Evolutionary conservation across 2,329 filamentous ascomycete species (phyloP), one percentile per base, ranked within the genome.

Genomic region (Penicillium verrucosum): DNA sequence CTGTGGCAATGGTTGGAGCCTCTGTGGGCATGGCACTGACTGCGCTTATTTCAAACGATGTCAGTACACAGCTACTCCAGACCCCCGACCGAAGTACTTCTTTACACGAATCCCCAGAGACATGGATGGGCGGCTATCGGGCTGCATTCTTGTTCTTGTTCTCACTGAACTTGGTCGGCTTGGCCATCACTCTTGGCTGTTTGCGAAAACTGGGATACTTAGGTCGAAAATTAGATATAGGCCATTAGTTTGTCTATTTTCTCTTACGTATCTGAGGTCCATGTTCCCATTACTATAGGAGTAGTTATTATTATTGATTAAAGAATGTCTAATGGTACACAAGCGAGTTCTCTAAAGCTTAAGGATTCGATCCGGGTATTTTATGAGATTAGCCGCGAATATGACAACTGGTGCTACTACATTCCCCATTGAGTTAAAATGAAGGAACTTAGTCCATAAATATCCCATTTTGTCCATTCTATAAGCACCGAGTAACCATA

Each of bases 111-210:
- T 37, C 38, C 12, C 30, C 50, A 18, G 38, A 29, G 5, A 27
- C 14, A 27, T 54, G 42, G 27, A 57, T 57, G 43, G 27, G n/a
- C 5, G 54, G 54, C 2, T 57, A 54, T 49, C 50, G 38, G 25
- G n/a, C 30, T 21, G 38, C 55, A 27, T 57, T 57, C 16, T 54
- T 34, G n/a, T 54, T 57, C 16, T 47, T 57, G 18, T 46, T 54
- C 16, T 25, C 30, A 5, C 10, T 57, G 8, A 57, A 42, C 32
- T 16, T 54, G 21, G 27, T 38, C 5, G 29, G 38, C 3, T 37
- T 54, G 30, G 43, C n/a, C 4, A 25, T 57, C 8, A 49, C 50
- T 32, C 3, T 48, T 34, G 11, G 43, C 11, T 54, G 30, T 16
- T 43, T 57, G 16, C 44, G 44, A 27, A 54, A 49, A 12, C 42